Conservation (phyloP, 2,329 filamentous ascomycete genomes). For the Dothiorella sarmentorum region DNA sequence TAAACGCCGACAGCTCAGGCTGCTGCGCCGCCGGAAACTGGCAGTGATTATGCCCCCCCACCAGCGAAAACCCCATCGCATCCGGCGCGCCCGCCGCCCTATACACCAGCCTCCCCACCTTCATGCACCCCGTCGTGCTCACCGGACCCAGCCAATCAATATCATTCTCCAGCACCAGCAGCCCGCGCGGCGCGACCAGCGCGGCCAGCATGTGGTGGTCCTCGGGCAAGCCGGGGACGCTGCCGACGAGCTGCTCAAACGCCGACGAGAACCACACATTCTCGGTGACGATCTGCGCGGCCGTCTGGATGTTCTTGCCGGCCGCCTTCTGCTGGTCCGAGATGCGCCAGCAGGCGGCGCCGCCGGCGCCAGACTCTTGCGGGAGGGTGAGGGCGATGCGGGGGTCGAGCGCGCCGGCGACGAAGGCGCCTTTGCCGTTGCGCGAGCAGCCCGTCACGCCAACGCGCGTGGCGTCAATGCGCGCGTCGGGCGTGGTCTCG, state of each 20-base stretch:
- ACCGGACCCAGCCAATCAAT: slow-evolving; percentile 58
- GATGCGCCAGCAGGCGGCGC: slow-evolving; percentile 58
- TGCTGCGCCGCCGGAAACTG: slow-evolving; percentile 51
- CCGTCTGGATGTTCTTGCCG: slow-evolving; percentile 60
- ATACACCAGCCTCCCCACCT: slow-evolving; percentile 53
- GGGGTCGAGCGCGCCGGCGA: slow-evolving; percentile 57
- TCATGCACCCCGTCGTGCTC: slow-evolving; percentile 57
- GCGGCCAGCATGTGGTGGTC: slow-evolving; percentile 59
- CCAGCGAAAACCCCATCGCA: slow-evolving; percentile 57
- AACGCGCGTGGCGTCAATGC: slow-evolving; percentile 42
- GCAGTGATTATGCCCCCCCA: slow-evolving; percentile 55
- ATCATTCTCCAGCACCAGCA: slow-evolving; percentile 57
- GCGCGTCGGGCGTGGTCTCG: slow-evolving; percentile 44
- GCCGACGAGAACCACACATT: slow-evolving; percentile 61
- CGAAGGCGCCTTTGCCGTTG: slow-evolving; percentile 62
- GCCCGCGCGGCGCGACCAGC: slow-evolving; percentile 54
- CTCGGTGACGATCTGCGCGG: slow-evolving; percentile 56
- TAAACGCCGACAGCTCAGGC: slow-evolving; percentile 52
- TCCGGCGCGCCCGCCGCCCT: slow-evolving; percentile 52
- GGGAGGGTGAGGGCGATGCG: slow-evolving; percentile 61
- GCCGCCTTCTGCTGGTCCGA: slow-evolving; percentile 45
- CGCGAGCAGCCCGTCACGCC: slow-evolving; percentile 63
- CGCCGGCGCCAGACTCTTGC: slow-evolving; percentile 61
- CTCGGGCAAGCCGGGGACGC: slow-evolving; percentile 48
- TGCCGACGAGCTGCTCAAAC: slow-evolving; percentile 52